A percentile compares a stretch with the other conserved stretches of the same genome.
These are phyloP conservation scores for Scedosporium boydii DNA, from an alignment of 2,329 filamentous ascomycete genomes.

Conservation along the genomic window DNA sequence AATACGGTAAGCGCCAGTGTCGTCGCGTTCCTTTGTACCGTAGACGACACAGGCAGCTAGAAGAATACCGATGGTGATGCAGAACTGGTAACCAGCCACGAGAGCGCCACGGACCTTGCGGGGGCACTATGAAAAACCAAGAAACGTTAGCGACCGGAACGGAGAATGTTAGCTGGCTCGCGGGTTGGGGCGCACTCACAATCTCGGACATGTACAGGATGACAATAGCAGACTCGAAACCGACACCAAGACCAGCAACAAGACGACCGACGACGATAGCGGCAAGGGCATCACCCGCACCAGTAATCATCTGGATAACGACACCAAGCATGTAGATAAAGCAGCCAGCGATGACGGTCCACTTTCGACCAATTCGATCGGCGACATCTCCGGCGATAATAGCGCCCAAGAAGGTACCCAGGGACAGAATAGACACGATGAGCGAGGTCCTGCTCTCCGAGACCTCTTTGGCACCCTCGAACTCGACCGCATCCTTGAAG, in stretches of 20 bases:
- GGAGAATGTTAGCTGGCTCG: not conserved
- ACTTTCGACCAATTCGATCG: slow-evolving; percentile 65
- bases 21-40: slow-evolving; percentile 49
- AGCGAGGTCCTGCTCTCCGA: slow-evolving; percentile 37
- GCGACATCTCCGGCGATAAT: slow-evolving; percentile 68
- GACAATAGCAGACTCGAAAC: slow-evolving; percentile 71
- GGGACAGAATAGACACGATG: slow-evolving; percentile 68
- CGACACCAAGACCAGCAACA: slow-evolving; percentile 68
- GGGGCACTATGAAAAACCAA: slow-evolving; percentile 31
- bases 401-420: slow-evolving; percentile 70
- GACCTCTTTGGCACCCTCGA: slow-evolving; percentile 23
- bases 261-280: slow-evolving; percentile 65
- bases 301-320: slow-evolving; percentile 53
- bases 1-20: slow-evolving; percentile 67
- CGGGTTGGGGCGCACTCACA: slow-evolving; percentile 24
- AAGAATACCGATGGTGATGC: slow-evolving; percentile 69
- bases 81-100: slow-evolving; percentile 78
- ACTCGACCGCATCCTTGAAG: slow-evolving; percentile 44
- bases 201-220: slow-evolving; percentile 87
- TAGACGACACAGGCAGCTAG: slow-evolving; percentile 69
- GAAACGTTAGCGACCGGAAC: slow-evolving; percentile 10
- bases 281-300: slow-evolving; percentile 36
- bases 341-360: slow-evolving; percentile 64
- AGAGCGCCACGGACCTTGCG: slow-evolving; percentile 67
- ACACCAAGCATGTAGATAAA: slow-evolving; percentile 60